A percentile compares a stretch with the other conserved stretches of the same genome.
These are phyloP conservation scores for Secale cereale DNA, from an alignment of 176 grass and related monocot genomes.

Conservation along the genomic window DNA sequence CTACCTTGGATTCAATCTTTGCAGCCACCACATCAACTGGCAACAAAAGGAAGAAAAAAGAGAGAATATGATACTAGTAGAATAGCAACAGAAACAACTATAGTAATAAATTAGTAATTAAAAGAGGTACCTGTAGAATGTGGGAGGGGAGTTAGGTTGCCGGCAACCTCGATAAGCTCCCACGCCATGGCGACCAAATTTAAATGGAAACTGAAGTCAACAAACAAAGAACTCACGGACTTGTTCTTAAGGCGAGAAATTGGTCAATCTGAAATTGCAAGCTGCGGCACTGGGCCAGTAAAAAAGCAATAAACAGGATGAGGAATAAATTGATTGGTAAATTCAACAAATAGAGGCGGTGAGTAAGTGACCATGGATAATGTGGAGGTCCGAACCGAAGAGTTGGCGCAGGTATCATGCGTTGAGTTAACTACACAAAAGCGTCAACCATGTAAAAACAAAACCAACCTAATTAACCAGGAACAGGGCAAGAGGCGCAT, in stretches of 20 bases:
- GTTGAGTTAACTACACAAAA: neutral
- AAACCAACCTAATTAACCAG: neutral
- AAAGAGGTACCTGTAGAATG: slow-evolving; percentile 17
- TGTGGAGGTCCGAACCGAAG: neutral
- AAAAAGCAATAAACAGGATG: neutral
- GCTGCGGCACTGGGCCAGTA: neutral
- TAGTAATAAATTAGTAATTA: neutral
- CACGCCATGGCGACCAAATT: slow-evolving; percentile 11
- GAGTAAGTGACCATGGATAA: neutral
- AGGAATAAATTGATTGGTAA: neutral
- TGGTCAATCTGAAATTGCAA: neutral
- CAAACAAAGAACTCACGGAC: neutral
- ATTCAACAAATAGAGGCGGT: neutral
- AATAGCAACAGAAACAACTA: neutral
- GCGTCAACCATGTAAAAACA: neutral
- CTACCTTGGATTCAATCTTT: slow-evolving; percentile 34
- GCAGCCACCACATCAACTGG: slow-evolving; percentile 36
- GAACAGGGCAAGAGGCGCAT: neutral
- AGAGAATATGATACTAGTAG: neutral
- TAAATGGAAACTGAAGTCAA: neutral
- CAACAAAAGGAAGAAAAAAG: neutral
- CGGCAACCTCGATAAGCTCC: slow-evolving; percentile 26
- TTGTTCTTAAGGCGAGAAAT: neutral
- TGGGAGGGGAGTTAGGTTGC: neutral
- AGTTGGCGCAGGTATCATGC: neutral